Base-by-base conservation (phyloP, 768 basidiomycete species). In the Daedaleopsis nitida region DNA sequence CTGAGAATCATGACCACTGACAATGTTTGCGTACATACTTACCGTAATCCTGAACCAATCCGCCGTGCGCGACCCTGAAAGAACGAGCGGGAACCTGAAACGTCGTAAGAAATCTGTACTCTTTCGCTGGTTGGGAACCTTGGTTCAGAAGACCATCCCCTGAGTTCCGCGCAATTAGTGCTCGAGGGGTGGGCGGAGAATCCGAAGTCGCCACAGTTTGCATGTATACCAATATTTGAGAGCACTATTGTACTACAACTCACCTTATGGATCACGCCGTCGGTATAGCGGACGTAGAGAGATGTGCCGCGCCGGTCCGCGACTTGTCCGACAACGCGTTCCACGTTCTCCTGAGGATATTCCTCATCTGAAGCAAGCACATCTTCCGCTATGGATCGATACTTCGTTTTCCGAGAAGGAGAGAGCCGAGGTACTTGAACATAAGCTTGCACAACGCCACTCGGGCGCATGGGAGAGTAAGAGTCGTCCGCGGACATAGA, bases 241-340 rank as follows among this genome's bases (percentile, higher is more conserved):
- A 32, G 27, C 7, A 3, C 3, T 7, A 7, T 32, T 7, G 27
- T 7, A 32, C 27, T 32, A 32, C 27, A 7, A 70, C 80, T 58
- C 60, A 88, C 89, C 75, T 81, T 85, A 65, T 82, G 78, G 12
- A 81, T 80, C 32, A 84, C 80, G n/a, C 86, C 88, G 50, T 80
- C 80, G 48, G 75, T 72, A 63, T 80, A 82, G 38, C 83, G 80
- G 45, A 84, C 89, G 72, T 81, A 92, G 69, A 86, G 90, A 67
- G 79, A 88, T 17, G 76, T 68, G n/a, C 71, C 68, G 21, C 65
- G 67, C 8, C 68, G 73, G 5, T 79, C 73, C 12, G 65, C 55
- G 61, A 81, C 80, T 69, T 89, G 86, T 8, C 88, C 88, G 60
- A 90, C 80, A 27, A 91, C 76, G 62, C 50, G 19, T 3, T 66